Evolutionary conservation across 257 asterid species (phyloP), one percentile per base, ranked within the genome.

Genomic region (Nicotiana knightiana): DNA sequence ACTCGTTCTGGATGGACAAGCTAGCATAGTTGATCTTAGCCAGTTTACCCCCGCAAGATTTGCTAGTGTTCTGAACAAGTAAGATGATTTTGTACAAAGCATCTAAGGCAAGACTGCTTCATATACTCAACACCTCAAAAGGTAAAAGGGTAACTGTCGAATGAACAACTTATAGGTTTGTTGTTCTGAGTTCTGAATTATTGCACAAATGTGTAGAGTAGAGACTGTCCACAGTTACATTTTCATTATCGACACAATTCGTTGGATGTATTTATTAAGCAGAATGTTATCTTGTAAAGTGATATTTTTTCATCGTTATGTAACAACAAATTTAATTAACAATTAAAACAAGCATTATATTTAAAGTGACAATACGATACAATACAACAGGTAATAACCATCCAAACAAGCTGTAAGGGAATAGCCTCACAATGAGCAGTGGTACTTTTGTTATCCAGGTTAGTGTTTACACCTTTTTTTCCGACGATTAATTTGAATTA

Each of bases 41-140:
- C 83, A 32, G 17, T 94, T 93, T 71, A 86, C 88, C 64, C 97
- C 98, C 0, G 77, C 85, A 12, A 91, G 97, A 88, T 96, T 94
- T 86, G 83, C 84, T 81, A 58, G 70, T 3, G 55, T 4, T 1
- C 37, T 81, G 54, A 86, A 46, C 67, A 63, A 80, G 78, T 84
- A 80, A 76, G 85, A 43, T 71, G 35, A 11, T 32, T 46, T 2
- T 43, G 5, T 17, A 21, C 35, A 21, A 43, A 71, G 21, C 78
- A 43, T 43, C 37, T 46, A 5, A 46, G 78, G 37, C 6, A 12
- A 43, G 13, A 71, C 24, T 3, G 78, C 78, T 21, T 71, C 58
- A 43, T 1, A 71, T 11, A 46, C 78, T 71, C 32, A 15, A 4
- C 35, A 24, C 59, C 3, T 11, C 37, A 71, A 71, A 1, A 43